Base-by-base conservation (phyloP, 164 flowering plant species). In the Annona squamosa region DNA sequence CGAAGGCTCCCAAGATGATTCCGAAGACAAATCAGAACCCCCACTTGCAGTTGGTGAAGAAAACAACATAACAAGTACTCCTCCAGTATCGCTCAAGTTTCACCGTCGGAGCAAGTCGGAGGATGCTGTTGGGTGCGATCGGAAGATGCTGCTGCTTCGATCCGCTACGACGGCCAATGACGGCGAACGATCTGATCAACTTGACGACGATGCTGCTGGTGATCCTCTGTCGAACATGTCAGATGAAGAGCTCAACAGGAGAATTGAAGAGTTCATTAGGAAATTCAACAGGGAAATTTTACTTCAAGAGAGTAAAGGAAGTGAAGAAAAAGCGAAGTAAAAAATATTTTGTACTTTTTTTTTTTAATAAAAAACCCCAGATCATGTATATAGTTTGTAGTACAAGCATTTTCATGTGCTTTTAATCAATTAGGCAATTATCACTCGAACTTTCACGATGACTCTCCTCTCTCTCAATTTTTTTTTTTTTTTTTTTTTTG, bases 221-320 rank as follows among this genome's bases (percentile, higher is more conserved):
- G 37, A 26, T 26, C 37, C 37, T 26, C 82, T 82, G 67, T 79
- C 86, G 5, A 72, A 10, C 10, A 78, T 88, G 90, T 79, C 86
- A 0, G 67, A 79, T 67, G 93, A 89, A 64, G 91, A 89, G 68
- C 74, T 89, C 43, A 86, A 87, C 46, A 76, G 79, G 67, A 85
- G 91, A 77, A 81, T 84, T 9, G 91, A 89, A 72, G 93, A 89
- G 76, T 89, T 89, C 46, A 89, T 88, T 43, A 68, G 79, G 68
- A 84, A 69, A 6, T 84, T 83, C 67, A 89, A 88, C 18, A 79
- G 79, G 63, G 85, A 86, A 17, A 86, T 89, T 62, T 63, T 85
- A 77, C 86, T 84, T 77, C 88, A 87, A 75, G 78, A 78, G 65
- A 78, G 1, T 52, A 65, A 57, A 52, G 68, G 43, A 4, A 13